Evolutionary conservation across 805 yeast genomes (phyloP).

Genomic region (Saccharomycopsis sp.): DNA sequence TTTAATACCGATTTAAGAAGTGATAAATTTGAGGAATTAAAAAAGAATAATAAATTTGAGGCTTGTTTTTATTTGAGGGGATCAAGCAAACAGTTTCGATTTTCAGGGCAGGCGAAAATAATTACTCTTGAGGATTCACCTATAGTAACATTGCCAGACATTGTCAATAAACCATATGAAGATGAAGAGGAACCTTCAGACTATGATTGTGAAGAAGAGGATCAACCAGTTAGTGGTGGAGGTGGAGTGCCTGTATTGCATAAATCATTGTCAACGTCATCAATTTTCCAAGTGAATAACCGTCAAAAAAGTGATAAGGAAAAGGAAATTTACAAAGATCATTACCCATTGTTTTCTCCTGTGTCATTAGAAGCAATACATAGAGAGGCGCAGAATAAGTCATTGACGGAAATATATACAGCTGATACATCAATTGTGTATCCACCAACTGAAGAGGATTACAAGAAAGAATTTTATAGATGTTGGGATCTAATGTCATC

Average conservation of each 20-base stretch:
- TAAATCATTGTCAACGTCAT: conserved; percentile 2
- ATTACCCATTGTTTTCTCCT: conserved; percentile 19
- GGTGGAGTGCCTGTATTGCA: conserved; percentile 14
- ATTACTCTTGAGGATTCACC: conserved; percentile 28
- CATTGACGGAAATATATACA: conserved; percentile 7
- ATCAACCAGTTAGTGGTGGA: not conserved
- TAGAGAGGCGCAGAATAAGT: conserved; percentile 5
- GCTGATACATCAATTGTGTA: conserved; percentile 22
- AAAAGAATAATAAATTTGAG: conserved; percentile 52
- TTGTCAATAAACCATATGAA: conserved; percentile 26
- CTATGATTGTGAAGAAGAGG: conserved; percentile 12
- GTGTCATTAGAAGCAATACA: conserved; percentile 11
- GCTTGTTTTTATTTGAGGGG: conserved; percentile 68
- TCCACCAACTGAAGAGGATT: conserved; percentile 55
- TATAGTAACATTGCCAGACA: conserved; percentile 24
- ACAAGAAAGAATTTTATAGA: conserved; percentile 56
- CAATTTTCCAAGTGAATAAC: conserved; percentile 9
- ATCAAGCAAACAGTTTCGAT: conserved; percentile 60
- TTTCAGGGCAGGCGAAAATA: conserved; percentile 57
- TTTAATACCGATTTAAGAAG: conserved; percentile 70
- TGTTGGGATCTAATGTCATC: conserved; percentile 60
- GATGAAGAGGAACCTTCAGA: conserved; percentile 16
- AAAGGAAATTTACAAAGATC: not conserved
- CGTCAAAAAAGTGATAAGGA: not conserved
- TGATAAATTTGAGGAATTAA: conserved; percentile 49